Evolutionary conservation across 139 green algal genomes (phyloP).

Genomic region (Axilococcus clingmanii): DNA sequence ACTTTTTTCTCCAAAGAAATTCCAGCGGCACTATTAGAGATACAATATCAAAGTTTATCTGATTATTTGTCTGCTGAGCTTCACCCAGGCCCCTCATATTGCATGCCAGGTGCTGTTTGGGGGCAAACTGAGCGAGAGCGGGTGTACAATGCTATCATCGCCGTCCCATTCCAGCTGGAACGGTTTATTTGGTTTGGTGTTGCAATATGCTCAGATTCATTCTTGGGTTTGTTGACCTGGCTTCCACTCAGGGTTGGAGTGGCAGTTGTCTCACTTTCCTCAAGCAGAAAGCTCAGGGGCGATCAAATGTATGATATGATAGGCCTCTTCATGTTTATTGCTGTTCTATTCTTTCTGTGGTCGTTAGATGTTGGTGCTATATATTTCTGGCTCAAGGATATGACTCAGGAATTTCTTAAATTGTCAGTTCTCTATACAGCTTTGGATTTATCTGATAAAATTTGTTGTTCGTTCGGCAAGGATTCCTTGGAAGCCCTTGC

Average conservation of each 20-base stretch:
- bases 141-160: conserved; percentile 81
- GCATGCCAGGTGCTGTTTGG: conserved; percentile 55
- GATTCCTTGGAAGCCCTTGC: conserved; percentile 72
- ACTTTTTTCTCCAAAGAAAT: no score
- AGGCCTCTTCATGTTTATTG: conserved; percentile 49
- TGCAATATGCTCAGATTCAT: conserved; percentile 61
- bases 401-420: conserved; percentile 81
- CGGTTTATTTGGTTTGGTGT: conserved; percentile 64
- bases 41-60: conserved; percentile 5
- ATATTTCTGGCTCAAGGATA: conserved; percentile 77
- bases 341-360: conserved; percentile 39
- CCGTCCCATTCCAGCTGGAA: conserved; percentile 82
- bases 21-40: no score
- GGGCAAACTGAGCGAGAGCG: conserved; percentile 63
- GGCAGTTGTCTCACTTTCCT: not conserved
- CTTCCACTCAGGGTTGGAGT: conserved; percentile 48
- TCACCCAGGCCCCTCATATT: conserved; percentile 23
- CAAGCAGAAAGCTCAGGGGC: conserved; percentile 9
- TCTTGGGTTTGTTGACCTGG: conserved; percentile 67
- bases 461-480: conserved; percentile 73
- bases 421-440: conserved; percentile 71
- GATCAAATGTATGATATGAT: conserved; percentile 74
- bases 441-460: conserved; percentile 85
- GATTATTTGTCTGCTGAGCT: conserved; percentile 17
- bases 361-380: conserved; percentile 62